Percentiles rank a stretch among this genome's conserved stretches.
These are phyloP conservation scores for Lachancea quebecensis DNA, from an alignment of 805 yeast genomes.

Conservation along the genomic window DNA sequence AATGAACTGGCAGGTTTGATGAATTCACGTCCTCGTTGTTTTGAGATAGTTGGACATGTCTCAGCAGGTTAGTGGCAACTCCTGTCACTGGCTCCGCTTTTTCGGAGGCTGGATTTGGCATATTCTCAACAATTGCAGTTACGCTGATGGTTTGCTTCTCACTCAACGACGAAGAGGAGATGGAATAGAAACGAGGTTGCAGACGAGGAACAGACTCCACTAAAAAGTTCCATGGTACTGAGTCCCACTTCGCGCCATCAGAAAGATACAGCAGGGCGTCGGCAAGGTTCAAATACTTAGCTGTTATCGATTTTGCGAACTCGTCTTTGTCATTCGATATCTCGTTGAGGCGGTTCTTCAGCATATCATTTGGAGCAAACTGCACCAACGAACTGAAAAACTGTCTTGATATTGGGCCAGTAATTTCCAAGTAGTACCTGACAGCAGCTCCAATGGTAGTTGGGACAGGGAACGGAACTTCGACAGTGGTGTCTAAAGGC, in stretches of 20 bases:
- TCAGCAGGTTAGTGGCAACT: conserved; percentile 83
- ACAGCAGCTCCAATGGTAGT: conserved; percentile 84
- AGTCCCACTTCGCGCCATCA: conserved; percentile 57
- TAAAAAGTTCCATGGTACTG: conserved; percentile 77
- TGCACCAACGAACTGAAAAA: conserved; percentile 62
- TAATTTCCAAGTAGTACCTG: conserved; percentile 81
- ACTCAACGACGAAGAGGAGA: conserved; percentile 77
- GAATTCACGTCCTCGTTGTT: conserved; percentile 36
- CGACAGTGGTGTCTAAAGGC: conserved; percentile 62
- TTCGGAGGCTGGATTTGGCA: conserved; percentile 24
- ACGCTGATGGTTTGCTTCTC: conserved; percentile 72
- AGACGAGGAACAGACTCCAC: conserved; percentile 74
- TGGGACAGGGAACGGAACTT: conserved; percentile 64
- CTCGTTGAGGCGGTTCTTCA: conserved; percentile 33
- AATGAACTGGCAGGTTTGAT: conserved; percentile 41
- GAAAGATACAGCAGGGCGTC: conserved; percentile 64
- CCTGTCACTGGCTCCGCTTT: conserved; percentile 43
- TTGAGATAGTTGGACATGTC: conserved; percentile 57
- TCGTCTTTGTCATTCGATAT: conserved; percentile 62
- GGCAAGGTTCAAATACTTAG: conserved; percentile 61
- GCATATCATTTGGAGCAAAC: conserved; percentile 68
- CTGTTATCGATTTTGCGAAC: conserved; percentile 60
- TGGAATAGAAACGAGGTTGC: conserved; percentile 94
- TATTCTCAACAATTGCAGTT: conserved; percentile 88
- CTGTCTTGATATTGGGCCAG: conserved; percentile 92